Evolutionary conservation across 2,329 filamentous ascomycete genomes (phyloP).

Genomic region (Alternaria incomplexa): DNA sequence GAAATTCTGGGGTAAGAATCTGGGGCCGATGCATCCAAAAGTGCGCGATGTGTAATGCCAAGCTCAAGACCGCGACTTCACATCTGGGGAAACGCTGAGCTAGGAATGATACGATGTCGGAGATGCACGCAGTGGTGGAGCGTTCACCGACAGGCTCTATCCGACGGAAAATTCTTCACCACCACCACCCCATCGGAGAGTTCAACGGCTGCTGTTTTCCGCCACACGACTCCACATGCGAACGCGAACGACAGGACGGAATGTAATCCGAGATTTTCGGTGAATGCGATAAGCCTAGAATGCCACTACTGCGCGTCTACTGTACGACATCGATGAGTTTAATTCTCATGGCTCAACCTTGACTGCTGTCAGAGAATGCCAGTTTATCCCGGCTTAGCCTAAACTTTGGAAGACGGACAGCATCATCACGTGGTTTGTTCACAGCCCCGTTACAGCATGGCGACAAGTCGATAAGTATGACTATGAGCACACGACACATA

Average conservation of each 20-base stretch:
- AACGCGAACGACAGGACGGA: background rate
- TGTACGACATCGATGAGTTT: background rate
- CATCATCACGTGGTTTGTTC: background rate
- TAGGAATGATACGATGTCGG: background rate
- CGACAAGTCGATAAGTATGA: background rate
- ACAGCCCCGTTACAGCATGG: background rate
- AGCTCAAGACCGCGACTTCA: background rate
- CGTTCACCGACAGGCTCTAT: background rate
- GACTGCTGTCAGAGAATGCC: background rate
- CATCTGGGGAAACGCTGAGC: background rate
- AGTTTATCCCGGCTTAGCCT: background rate
- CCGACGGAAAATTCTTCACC: constrained; percentile 9
- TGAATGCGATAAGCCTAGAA: background rate
- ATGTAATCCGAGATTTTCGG: background rate
- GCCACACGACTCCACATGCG: background rate
- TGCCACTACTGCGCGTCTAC: background rate
- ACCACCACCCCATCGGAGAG: background rate
- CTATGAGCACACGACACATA: background rate
- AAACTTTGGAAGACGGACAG: background rate
- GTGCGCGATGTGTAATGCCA: constrained; percentile 15
- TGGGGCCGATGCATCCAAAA: constrained; percentile 1
- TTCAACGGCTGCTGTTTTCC: background rate
- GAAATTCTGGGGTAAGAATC: constrained; percentile 10
- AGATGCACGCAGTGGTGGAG: background rate
- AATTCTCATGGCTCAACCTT: background rate